phyloP scores from a whole-genome alignment of 495 filamentous ascomycete species.

The Parathielavia appendiculata region DNA sequence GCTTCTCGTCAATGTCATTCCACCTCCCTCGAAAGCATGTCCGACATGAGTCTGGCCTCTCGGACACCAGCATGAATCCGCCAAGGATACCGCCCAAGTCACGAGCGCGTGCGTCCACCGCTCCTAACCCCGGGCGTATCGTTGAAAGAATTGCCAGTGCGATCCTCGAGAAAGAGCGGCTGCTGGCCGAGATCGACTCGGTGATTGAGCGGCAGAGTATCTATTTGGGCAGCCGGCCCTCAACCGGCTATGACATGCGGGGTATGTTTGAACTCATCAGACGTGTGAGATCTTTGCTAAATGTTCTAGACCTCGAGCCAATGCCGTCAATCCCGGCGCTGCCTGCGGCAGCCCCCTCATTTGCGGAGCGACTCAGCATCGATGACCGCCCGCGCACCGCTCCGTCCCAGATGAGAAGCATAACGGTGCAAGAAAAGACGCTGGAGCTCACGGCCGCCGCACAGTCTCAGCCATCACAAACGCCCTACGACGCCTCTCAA shows the following conservation, averaged over 20 bases:
- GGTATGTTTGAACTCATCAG: slow-evolving; percentile 8
- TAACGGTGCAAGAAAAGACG: slow-evolving; percentile 17
- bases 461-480: slow-evolving; percentile 21
- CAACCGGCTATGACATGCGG: slow-evolving; percentile 34
- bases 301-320: slow-evolving; percentile 34
- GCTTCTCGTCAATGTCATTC: slow-evolving; percentile 47
- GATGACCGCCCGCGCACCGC: slow-evolving; percentile 37
- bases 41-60: slow-evolving; percentile 28
- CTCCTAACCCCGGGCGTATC: slow-evolving; percentile 37
- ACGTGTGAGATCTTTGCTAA: slow-evolving; percentile 14
- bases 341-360: slow-evolving; percentile 45
- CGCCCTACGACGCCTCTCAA: not conserved
- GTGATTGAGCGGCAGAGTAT: slow-evolving; percentile 50
- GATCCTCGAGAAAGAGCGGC: slow-evolving; percentile 46
- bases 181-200: slow-evolving; percentile 51
- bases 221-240: slow-evolving; percentile 46
- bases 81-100: slow-evolving; percentile 32
- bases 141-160: slow-evolving; percentile 50
- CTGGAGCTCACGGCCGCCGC: slow-evolving; percentile 21
- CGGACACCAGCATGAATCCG: slow-evolving; percentile 20
- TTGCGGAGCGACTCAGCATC: slow-evolving; percentile 45
- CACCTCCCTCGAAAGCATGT: slow-evolving; percentile 45
- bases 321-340: slow-evolving; percentile 45
- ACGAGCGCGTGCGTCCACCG: slow-evolving; percentile 30
- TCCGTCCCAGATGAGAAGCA: slow-evolving; percentile 20